A percentile compares a stretch with the other conserved stretches of the same genome.
Conservation (phyloP, 2,329 filamentous ascomycete species). For the Exophiala sp. region DNA sequence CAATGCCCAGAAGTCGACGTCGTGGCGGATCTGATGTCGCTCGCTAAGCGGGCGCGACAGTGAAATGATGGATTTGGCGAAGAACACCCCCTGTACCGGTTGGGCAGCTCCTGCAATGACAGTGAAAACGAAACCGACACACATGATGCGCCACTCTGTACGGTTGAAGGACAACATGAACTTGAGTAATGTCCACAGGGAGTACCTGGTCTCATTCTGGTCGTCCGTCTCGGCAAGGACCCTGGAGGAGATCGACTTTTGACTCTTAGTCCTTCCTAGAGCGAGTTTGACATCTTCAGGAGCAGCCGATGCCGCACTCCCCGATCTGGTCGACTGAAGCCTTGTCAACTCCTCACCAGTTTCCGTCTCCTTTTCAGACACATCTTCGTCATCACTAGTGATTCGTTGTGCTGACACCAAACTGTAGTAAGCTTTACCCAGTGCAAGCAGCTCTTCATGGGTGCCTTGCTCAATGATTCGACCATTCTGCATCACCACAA, state of each 20-base stretch:
- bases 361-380: conserved; percentile 30
- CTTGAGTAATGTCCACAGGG: conserved; percentile 68
- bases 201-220: conserved; percentile 55
- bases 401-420: conserved; percentile 87
- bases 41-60: conserved; percentile 53
- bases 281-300: conserved; percentile 33
- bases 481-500: conserved; percentile 83
- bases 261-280: conserved; percentile 43
- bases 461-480: conserved; percentile 88
- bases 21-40: conserved; percentile 52
- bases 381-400: conserved; percentile 47
- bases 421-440: conserved; percentile 67
- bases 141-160: conserved; percentile 65
- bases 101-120: conserved; percentile 76
- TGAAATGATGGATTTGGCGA: conserved; percentile 77
- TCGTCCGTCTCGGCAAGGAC: conserved; percentile 54
- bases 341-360: conserved; percentile 30
- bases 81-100: conserved; percentile 71
- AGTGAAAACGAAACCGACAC: conserved; percentile 65
- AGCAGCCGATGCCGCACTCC: conserved; percentile 26
- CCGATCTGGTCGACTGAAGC: conserved; percentile 34
- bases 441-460: conserved; percentile 70
- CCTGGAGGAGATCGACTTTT: conserved; percentile 60
- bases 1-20: conserved; percentile 77
- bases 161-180: conserved; percentile 75